A percentile compares a stretch with the other conserved stretches of the same genome.
Conservation (phyloP, 1,284 basidiomycete species). For the Ceratorhiza oryzae-sativae region DNA sequence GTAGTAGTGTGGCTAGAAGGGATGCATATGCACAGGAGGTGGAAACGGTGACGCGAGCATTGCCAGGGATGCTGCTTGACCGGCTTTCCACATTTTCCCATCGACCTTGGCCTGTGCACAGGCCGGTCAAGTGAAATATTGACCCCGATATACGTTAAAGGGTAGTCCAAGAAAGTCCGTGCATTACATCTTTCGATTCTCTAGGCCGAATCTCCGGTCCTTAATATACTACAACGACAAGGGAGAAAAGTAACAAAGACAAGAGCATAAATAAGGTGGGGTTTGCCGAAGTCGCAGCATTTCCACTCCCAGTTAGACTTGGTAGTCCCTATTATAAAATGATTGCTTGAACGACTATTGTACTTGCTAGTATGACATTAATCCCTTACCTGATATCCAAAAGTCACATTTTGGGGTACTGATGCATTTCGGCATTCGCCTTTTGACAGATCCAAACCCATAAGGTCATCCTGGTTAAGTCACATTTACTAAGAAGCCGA, state of each 20-base stretch:
- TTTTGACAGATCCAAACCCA: conserved; percentile 40
- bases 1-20: too few relatives aligned
- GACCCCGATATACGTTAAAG: too few relatives aligned
- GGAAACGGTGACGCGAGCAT: too few relatives aligned
- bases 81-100: too few relatives aligned
- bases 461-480: conserved; percentile 41
- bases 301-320: not conserved
- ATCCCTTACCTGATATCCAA: conserved; percentile 41
- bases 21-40: too few relatives aligned
- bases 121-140: too few relatives aligned
- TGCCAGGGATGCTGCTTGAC: too few relatives aligned
- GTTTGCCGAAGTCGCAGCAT: not conserved
- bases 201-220: too few relatives aligned
- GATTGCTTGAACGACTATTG: not conserved
- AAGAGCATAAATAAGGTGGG: conserved; percentile 1
- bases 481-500: not conserved
- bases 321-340: conserved; percentile 13
- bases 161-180: too few relatives aligned
- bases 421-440: conserved; percentile 43
- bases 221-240: not conserved
- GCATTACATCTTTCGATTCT: too few relatives aligned
- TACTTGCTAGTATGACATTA: not conserved
- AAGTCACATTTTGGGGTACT: conserved; percentile 44
- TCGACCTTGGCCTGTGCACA: too few relatives aligned
- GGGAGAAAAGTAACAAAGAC: conserved; percentile 27